Evolutionary conservation across 2,329 filamentous ascomycete genomes (phyloP), one percentile per base, ranked within the genome.

Genomic region (Penicillium janthinellum): DNA sequence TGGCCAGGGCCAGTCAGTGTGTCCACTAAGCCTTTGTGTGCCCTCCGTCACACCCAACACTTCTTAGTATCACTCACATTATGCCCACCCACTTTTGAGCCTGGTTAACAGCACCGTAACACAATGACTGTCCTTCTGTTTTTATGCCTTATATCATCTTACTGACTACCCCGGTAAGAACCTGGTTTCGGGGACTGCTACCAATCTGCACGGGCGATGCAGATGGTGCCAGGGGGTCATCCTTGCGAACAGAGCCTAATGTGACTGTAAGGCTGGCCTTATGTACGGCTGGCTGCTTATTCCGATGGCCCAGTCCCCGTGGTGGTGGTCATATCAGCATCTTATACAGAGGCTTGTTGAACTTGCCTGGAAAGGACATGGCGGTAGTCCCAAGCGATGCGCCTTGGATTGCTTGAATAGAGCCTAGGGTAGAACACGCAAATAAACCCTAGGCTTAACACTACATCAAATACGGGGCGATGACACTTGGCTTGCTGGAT

Each of bases 21-120:
- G 55, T 56, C 62, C 55, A 57, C 58, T 58, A 59, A 58, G 57
- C 49, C 56, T 64, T 63, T 64, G 65, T 67, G 62, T 35, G 56
- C 25, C 4, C 56, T 52, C 47, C 48, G 42, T 51, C 54, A 51
- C 49, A 53, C 50, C 57, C 45, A 53, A 39, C 44, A 42, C 54
- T 8, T 58, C 44, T 58, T 14, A 15, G 10, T 28, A 20, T 12
- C 39, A 17, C 10, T 42, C 20, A 44, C 41, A 45, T 11, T 22
- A 8, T 10, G 12, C 37, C 10, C 15, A n/a, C 37, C 10, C n/a
- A 20, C 52, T 5, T 4, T 22, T 22, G n/a, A 47, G 5, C 22
- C 20, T 5, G 5, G 28, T 5, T 25, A 17, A 17, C 28, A 49
- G 14, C 35, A 35, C 15, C 8, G 15, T 31, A 8, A 4, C 28